Conservation (phyloP, 768 basidiomycete species). For the Candolleomyces aberdarensis region DNA sequence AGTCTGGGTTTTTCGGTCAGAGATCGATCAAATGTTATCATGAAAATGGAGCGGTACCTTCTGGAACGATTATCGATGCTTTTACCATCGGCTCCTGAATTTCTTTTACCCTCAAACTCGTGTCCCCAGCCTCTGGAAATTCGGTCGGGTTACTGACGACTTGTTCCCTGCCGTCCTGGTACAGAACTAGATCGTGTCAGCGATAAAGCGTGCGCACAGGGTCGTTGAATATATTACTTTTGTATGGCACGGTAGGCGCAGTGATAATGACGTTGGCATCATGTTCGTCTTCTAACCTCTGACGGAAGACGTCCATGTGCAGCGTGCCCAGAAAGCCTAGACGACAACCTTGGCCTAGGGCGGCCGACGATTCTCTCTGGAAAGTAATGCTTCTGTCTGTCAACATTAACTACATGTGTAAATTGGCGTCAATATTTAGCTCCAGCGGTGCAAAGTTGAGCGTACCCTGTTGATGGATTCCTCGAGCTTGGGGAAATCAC, state of each 20-base stretch:
- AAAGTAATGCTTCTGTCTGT: slow-evolving; percentile 89
- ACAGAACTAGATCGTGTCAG: slow-evolving; percentile 54
- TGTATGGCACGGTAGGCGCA: slow-evolving; percentile 93
- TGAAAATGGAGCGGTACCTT: slow-evolving; percentile 48
- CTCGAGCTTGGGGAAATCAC: slow-evolving; percentile 90
- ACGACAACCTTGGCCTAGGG: slow-evolving; percentile 92
- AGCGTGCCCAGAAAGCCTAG: slow-evolving; percentile 94
- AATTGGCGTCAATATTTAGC: slow-evolving; percentile 9
- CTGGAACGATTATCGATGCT: slow-evolving; percentile 91
- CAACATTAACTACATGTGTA: slow-evolving; percentile 59
- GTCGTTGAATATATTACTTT: slow-evolving; percentile 43
- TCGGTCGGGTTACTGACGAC: slow-evolving; percentile 91
- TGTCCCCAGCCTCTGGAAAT: slow-evolving; percentile 82
- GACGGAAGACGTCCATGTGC: slow-evolving; percentile 96
- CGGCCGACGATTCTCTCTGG: slow-evolving; percentile 89
- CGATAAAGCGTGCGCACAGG: slow-evolving; percentile 1
- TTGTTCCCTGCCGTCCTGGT: slow-evolving; percentile 52
- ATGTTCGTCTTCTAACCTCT: slow-evolving; percentile 95
- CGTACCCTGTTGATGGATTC: slow-evolving; percentile 89
- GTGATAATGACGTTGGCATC: slow-evolving; percentile 94
- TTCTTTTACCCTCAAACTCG: slow-evolving; percentile 57
- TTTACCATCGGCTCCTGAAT: slow-evolving; percentile 92
- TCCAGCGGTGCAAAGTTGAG: slow-evolving; percentile 10
- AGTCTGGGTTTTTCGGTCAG: slow-evolving; percentile 48
- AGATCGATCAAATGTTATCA: not conserved